These are phyloP conservation scores for Penicillium sp. DNA, from an alignment of 2,329 filamentous ascomycete genomes.

Conservation along the genomic window DNA sequence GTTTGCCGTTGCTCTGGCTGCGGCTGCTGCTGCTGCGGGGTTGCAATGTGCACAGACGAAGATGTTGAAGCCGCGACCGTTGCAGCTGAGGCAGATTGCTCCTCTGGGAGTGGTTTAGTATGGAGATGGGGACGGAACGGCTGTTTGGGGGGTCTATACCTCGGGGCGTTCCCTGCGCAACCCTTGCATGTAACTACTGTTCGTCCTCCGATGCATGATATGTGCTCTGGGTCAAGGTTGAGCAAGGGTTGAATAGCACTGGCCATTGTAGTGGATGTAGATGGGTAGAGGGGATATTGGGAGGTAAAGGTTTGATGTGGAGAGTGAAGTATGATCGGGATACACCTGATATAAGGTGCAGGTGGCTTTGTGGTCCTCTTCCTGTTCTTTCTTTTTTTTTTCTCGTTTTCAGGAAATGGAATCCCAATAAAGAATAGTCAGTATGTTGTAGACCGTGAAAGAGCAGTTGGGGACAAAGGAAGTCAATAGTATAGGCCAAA, in stretches of 20 bases:
- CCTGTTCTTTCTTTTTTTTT: background rate
- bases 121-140: background rate
- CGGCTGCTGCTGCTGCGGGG: constrained; percentile 17
- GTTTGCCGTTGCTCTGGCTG: constrained; percentile 10
- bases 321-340: background rate
- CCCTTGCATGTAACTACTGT: constrained; percentile 29
- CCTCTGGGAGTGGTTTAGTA: constrained; percentile 15
- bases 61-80: constrained; percentile 27
- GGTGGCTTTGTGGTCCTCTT: background rate
- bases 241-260: constrained; percentile 11
- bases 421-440: background rate
- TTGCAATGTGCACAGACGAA: constrained; percentile 27
- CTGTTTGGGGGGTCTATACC: constrained; percentile 17
- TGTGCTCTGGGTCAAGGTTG: constrained; percentile 27
- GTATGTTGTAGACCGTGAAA: constrained; percentile 1
- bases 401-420: background rate
- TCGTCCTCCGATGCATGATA: constrained; percentile 28
- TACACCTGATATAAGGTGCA: background rate
- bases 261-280: constrained; percentile 15
- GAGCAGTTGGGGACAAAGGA: constrained; percentile 6
- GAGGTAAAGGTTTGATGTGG: background rate
- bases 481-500: constrained; percentile 11
- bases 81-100: constrained; percentile 22
- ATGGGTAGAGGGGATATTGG: background rate
- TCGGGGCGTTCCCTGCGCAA: constrained; percentile 33